Conservation (phyloP, 768 basidiomycete species). For the Pleurotus eryngii region DNA sequence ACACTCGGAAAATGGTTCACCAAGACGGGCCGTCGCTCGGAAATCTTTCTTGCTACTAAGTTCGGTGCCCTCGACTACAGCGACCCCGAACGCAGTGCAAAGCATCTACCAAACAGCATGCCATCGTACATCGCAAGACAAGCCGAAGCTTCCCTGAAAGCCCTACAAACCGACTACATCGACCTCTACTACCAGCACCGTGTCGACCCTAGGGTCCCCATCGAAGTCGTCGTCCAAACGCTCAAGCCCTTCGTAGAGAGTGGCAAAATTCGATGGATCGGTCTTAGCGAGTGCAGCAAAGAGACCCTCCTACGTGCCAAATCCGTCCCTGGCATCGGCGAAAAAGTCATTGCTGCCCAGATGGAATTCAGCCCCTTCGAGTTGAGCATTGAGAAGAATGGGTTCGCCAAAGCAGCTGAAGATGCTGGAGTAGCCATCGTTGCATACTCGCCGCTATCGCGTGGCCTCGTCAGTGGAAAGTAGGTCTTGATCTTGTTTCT, state of each 20-base stretch:
- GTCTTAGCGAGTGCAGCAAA: slow-evolving; percentile 29
- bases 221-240: slow-evolving; percentile 29
- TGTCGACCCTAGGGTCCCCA: slow-evolving; percentile 27
- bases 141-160: slow-evolving; percentile 14
- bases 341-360: slow-evolving; percentile 25
- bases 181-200: slow-evolving; percentile 30
- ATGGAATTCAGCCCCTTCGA: slow-evolving; percentile 28
- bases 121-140: slow-evolving; percentile 15
- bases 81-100: slow-evolving; percentile 3
- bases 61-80: slow-evolving; percentile 19
- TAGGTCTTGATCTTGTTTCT: too few relatives aligned
- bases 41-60: slow-evolving; percentile 25
- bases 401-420: slow-evolving; percentile 21
- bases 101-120: slow-evolving; percentile 13
- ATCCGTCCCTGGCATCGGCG: slow-evolving; percentile 23
- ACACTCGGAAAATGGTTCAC: slow-evolving; percentile 21
- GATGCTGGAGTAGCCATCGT: slow-evolving; percentile 29
- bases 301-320: slow-evolving; percentile 26
- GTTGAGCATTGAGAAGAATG: slow-evolving; percentile 25
- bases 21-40: slow-evolving; percentile 18
- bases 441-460: slow-evolving; percentile 30
- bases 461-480: slow-evolving; percentile 31
- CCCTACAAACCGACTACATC: slow-evolving; percentile 18
- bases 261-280: slow-evolving; percentile 29
- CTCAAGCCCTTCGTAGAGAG: slow-evolving; percentile 28